Conservation (phyloP, 2,329 filamentous ascomycete genomes). For the Zymoseptoria crescenta region DNA sequence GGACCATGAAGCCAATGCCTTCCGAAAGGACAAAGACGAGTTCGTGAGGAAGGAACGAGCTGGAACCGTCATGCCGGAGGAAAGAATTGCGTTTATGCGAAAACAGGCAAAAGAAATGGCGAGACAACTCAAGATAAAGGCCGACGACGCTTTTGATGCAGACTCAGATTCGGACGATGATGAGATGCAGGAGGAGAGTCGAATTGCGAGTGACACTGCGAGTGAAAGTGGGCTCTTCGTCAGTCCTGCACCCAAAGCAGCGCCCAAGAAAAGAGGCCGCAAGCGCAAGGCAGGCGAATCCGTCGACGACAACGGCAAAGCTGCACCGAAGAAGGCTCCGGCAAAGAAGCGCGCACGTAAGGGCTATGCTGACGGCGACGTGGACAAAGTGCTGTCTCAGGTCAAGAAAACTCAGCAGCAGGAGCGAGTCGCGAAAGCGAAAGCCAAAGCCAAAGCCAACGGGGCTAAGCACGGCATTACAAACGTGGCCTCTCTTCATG, state of each 20-base stretch:
- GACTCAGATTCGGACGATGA: background rate
- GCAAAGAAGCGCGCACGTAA: background rate
- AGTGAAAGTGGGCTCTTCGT: background rate
- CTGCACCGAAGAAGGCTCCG: background rate
- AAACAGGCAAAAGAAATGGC: background rate
- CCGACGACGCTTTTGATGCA: background rate
- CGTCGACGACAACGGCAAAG: background rate
- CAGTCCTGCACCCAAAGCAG: background rate
- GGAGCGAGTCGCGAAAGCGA: background rate
- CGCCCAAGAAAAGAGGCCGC: background rate
- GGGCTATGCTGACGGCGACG: background rate
- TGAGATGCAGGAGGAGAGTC: background rate
- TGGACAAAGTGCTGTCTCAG: background rate
- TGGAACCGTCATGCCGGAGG: background rate
- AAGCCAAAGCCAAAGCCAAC: background rate
- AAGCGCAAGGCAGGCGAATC: background rate
- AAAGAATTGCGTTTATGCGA: background rate
- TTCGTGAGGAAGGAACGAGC: background rate
- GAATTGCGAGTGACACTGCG: background rate
- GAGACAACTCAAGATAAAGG: background rate
- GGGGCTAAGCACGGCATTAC: slow-evolving; percentile 4
- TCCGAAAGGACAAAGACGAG: background rate
- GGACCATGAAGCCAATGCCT: background rate
- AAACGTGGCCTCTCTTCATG: slow-evolving; percentile 13
- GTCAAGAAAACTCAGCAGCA: background rate